A percentile compares a stretch with the other conserved stretches of the same genome.
These are phyloP conservation scores for Tolypocladium ophioglossoides DNA, from an alignment of 2,329 filamentous ascomycete species.

Conservation along the genomic window DNA sequence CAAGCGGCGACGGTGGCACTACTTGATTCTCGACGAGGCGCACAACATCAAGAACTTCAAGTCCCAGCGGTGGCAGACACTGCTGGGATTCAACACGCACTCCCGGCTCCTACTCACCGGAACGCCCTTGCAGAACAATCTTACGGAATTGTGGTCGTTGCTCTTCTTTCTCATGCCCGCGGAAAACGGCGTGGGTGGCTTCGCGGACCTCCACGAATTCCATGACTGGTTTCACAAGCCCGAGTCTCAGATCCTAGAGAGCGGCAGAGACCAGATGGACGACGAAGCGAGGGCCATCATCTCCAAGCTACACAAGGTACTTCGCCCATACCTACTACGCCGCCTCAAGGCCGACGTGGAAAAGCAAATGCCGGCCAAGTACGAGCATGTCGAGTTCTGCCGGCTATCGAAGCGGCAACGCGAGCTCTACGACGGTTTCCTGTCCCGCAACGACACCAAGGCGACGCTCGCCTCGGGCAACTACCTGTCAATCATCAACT, in stretches of 20 bases:
- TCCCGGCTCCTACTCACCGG: conserved; percentile 82
- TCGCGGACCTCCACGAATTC: conserved; percentile 91
- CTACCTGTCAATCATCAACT: conserved; percentile 96
- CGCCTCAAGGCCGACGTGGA: conserved; percentile 94
- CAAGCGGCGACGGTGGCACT: conserved; percentile 88
- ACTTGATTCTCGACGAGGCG: conserved; percentile 95
- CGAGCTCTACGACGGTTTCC: conserved; percentile 92
- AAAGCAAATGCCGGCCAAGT: conserved; percentile 97
- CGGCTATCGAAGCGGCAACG: conserved; percentile 90
- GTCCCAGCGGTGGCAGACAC: conserved; percentile 90
- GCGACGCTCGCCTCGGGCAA: conserved; percentile 86
- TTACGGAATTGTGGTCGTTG: conserved; percentile 93
- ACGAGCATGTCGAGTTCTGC: conserved; percentile 94
- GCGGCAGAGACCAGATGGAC: conserved; percentile 86
- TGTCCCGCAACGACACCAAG: conserved; percentile 80
- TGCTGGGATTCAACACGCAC: conserved; percentile 86
- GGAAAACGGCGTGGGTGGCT: conserved; percentile 76
- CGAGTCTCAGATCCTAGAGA: conserved; percentile 91
- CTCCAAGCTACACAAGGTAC: conserved; percentile 83
- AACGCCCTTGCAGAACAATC: conserved; percentile 91
- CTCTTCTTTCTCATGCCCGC: conserved; percentile 95
- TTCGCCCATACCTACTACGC: conserved; percentile 83
- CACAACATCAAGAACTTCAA: conserved; percentile 99
- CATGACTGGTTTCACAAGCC: conserved; percentile 93
- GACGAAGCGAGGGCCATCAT: conserved; percentile 89